These are phyloP conservation scores for Fomitopsis pinicola DNA, from an alignment of 1,284 basidiomycete species.

Conservation along the genomic window DNA sequence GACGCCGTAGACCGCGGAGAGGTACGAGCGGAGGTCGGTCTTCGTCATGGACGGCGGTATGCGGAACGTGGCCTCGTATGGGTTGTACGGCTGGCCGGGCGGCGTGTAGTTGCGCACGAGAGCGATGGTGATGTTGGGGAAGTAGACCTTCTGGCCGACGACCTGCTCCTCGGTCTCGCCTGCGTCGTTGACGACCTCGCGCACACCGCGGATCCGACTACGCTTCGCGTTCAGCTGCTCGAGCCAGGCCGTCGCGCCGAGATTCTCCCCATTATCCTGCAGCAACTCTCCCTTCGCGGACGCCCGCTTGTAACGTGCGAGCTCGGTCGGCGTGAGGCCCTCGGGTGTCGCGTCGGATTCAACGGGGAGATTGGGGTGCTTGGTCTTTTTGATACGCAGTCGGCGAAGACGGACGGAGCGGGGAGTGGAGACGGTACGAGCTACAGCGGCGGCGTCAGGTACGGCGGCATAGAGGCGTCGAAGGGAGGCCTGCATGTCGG, in stretches of 20 bases:
- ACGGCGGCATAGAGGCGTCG: conserved; percentile 50
- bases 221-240: conserved; percentile 50
- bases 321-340: conserved; percentile 60
- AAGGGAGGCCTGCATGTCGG: conserved; percentile 23
- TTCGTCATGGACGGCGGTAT: conserved; percentile 86
- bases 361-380: conserved; percentile 30
- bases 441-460: conserved; percentile 43
- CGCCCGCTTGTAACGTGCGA: conserved; percentile 52
- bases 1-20: conserved; percentile 81
- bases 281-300: conserved; percentile 49
- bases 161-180: conserved; percentile 45
- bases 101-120: conserved; percentile 84
- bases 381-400: conserved; percentile 39
- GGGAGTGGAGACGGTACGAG: conserved; percentile 65
- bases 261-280: conserved; percentile 32
- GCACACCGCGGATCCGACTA: conserved; percentile 62
- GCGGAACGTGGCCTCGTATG: conserved; percentile 93
- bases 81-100: conserved; percentile 81
- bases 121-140: conserved; percentile 84
- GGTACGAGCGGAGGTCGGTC: conserved; percentile 86
- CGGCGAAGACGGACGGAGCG: conserved; percentile 69
- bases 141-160: conserved; percentile 79
- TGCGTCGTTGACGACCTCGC: conserved; percentile 32
- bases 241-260: conserved; percentile 55
- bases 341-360: conserved; percentile 46